Evolutionary conservation across 1,284 basidiomycete genomes (phyloP).

Genomic region (Pascua sp.): DNA sequence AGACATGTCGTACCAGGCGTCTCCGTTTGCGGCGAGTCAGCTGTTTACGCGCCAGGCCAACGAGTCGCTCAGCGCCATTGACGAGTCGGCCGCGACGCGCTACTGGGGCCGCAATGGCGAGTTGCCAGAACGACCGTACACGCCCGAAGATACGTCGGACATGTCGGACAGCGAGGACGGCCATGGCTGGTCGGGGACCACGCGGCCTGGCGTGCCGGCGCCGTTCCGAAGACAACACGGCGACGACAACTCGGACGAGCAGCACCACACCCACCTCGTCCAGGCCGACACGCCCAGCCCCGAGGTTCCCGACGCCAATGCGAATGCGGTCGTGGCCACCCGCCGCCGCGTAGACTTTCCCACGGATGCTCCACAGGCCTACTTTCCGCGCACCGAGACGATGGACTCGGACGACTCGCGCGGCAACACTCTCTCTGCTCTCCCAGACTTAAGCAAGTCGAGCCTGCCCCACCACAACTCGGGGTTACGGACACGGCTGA

Average conservation of each 20-base stretch:
- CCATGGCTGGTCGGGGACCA: slow-evolving; percentile 51
- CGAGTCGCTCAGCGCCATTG: slow-evolving; percentile 42
- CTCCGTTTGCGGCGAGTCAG: slow-evolving; percentile 82
- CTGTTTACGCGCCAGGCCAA: slow-evolving; percentile 57
- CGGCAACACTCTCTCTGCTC: slow-evolving; percentile 16
- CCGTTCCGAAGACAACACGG: slow-evolving; percentile 72
- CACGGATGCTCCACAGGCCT: slow-evolving; percentile 17
- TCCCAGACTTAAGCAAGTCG: slow-evolving; percentile 5
- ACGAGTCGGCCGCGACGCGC: slow-evolving; percentile 35
- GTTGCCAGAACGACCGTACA: slow-evolving; percentile 29
- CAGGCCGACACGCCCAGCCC: slow-evolving; percentile 8
- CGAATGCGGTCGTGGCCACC: neutral
- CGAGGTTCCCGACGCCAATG: neutral
- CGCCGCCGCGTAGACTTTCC: slow-evolving; percentile 14
- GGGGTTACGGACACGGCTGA: slow-evolving; percentile 33
- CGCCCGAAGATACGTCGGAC: slow-evolving; percentile 32
- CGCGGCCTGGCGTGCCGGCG: slow-evolving; percentile 53
- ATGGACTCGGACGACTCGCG: slow-evolving; percentile 27
- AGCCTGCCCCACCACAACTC: slow-evolving; percentile 19
- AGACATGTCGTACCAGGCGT: slow-evolving; percentile 56
- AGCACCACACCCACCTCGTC: slow-evolving; percentile 6
- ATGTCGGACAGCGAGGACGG: slow-evolving; percentile 47
- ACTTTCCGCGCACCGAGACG: slow-evolving; percentile 40
- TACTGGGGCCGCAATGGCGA: slow-evolving; percentile 20
- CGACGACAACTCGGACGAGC: slow-evolving; percentile 51